Conservation (phyloP, 306 rosid genomes). For the Acacia confusa region DNA sequence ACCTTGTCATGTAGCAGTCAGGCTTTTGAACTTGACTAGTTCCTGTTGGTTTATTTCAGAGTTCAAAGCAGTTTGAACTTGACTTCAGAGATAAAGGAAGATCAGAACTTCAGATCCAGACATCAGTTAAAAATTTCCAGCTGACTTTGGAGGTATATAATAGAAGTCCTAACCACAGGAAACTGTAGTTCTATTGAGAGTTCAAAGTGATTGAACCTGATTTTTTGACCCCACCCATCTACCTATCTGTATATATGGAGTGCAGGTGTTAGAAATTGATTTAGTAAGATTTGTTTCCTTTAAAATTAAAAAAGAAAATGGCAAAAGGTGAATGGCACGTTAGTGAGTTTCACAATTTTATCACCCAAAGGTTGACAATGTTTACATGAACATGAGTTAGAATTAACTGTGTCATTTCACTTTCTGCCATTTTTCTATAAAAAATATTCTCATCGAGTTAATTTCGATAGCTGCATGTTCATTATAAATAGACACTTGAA, state of each 20-base stretch:
- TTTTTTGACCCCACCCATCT: neutral
- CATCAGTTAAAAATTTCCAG: neutral
- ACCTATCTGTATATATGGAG: neutral
- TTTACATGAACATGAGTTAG: neutral
- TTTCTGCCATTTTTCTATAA: neutral
- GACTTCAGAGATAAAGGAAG: constrained; percentile 1
- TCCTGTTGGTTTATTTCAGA: neutral
- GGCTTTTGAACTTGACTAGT: neutral
- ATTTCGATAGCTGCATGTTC: neutral
- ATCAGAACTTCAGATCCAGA: neutral
- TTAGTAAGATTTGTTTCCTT: neutral
- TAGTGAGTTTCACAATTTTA: neutral
- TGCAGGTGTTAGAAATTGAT: neutral
- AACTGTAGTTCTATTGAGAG: neutral
- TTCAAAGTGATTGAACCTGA: neutral
- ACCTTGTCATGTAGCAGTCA: neutral
- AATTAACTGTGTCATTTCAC: neutral
- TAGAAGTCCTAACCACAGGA: neutral
- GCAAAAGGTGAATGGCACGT: neutral
- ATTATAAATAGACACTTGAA: neutral
- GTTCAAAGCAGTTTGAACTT: neutral
- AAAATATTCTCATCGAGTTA: neutral
- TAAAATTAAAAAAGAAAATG: neutral
- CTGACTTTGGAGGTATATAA: neutral
- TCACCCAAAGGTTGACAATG: neutral